These are phyloP conservation scores for Penicillium sp. DNA, from an alignment of 2,329 filamentous ascomycete genomes.

Conservation along the genomic window DNA sequence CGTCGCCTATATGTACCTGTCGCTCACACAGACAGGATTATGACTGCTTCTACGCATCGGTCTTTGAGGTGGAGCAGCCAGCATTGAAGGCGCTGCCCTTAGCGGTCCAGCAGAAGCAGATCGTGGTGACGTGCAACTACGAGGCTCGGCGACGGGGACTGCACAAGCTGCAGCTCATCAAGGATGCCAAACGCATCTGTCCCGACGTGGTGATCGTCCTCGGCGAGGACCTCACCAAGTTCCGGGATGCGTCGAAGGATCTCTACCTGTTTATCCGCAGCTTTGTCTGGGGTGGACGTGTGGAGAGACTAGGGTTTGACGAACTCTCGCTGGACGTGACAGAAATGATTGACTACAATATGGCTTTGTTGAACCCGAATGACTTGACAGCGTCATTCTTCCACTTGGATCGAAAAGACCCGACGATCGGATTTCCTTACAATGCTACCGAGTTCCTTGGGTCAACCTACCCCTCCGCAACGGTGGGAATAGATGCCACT, in stretches of 20 bases:
- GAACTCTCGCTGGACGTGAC: slow-evolving; percentile 82
- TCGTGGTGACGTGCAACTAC: slow-evolving; percentile 92
- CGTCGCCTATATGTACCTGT: background rate
- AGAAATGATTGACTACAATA: slow-evolving; percentile 80
- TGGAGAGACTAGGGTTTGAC: slow-evolving; percentile 84
- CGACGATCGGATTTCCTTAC: slow-evolving; percentile 75
- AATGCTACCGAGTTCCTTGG: slow-evolving; percentile 69
- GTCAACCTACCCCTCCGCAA: slow-evolving; percentile 52
- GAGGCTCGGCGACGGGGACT: slow-evolving; percentile 67
- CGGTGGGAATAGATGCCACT: slow-evolving; percentile 18
- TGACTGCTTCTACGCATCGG: slow-evolving; percentile 87
- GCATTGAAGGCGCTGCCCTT: slow-evolving; percentile 69
- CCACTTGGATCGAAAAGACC: slow-evolving; percentile 67
- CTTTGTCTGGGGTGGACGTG: slow-evolving; percentile 73
- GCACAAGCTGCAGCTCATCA: slow-evolving; percentile 79
- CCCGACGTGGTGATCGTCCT: slow-evolving; percentile 82
- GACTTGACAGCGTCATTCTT: slow-evolving; percentile 72
- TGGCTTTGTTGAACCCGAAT: slow-evolving; percentile 65
- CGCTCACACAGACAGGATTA: slow-evolving; percentile 39
- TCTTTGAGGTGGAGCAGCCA: slow-evolving; percentile 78
- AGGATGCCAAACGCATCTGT: slow-evolving; percentile 73
- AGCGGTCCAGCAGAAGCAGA: slow-evolving; percentile 89
- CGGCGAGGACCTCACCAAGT: slow-evolving; percentile 80
- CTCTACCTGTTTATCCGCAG: slow-evolving; percentile 70
- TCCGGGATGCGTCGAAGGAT: slow-evolving; percentile 80